A percentile compares a stretch with the other conserved stretches of the same genome.
These are phyloP conservation scores for Cordyceps fumosorosea DNA, from an alignment of 2,329 filamentous ascomycete species.

Conservation along the genomic window DNA sequence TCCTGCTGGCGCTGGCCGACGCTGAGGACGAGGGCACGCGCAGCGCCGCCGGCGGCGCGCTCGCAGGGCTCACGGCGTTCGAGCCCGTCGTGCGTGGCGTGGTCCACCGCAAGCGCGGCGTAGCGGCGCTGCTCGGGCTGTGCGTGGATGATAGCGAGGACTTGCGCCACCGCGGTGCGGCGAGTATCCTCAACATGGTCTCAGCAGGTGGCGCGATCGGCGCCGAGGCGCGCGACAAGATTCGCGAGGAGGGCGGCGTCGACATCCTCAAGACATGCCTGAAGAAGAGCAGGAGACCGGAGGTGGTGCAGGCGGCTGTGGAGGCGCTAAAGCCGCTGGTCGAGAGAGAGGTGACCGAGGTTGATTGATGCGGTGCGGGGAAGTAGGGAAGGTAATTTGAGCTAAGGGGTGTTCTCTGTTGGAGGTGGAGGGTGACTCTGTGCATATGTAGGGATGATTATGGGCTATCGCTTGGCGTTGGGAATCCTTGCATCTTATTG, in stretches of 20 bases:
- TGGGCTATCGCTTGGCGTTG: background rate
- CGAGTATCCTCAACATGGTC: conserved; percentile 68
- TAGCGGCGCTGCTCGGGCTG: conserved; percentile 72
- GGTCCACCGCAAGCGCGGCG: conserved; percentile 62
- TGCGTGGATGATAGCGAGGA: conserved; percentile 68
- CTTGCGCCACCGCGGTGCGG: conserved; percentile 65
- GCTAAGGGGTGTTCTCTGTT: too few relatives aligned
- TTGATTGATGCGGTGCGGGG: too few relatives aligned
- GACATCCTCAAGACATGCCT: conserved; percentile 64
- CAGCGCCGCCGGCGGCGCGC: conserved; percentile 76
- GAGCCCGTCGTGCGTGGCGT: conserved; percentile 68
- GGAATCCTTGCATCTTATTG: background rate
- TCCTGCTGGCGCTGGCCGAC: conserved; percentile 82
- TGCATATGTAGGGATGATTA: background rate
- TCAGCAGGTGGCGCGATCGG: conserved; percentile 60
- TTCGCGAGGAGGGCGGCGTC: conserved; percentile 57
- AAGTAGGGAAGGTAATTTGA: too few relatives aligned
- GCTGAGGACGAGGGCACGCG: conserved; percentile 74
- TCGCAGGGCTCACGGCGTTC: conserved; percentile 77
- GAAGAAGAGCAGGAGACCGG: conserved; percentile 59
- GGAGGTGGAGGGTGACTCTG: background rate
- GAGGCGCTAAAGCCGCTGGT: conserved; percentile 65
- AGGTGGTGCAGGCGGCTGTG: conserved; percentile 65
- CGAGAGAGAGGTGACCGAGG: conserved; percentile 27
- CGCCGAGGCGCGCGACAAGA: conserved; percentile 48